These are phyloP conservation scores for Fallopia convolvulus DNA, from an alignment of 148 eudicot genomes.

Conservation along the genomic window DNA sequence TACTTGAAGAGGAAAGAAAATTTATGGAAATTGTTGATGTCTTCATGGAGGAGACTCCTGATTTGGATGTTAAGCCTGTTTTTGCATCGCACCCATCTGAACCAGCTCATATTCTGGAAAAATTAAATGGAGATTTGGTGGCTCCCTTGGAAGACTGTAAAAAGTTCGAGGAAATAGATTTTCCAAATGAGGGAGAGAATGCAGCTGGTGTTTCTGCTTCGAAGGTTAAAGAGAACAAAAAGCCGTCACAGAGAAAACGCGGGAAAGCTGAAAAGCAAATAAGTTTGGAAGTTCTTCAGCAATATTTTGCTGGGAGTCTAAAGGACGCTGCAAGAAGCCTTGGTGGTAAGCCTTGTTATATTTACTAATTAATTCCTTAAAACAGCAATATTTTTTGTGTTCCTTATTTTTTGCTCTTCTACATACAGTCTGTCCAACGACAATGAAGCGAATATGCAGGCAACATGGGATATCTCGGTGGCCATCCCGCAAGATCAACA, in stretches of 20 bases:
- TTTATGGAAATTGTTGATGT: slow-evolving; percentile 48
- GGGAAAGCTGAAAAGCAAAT: slow-evolving; percentile 92
- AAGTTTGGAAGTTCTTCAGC: slow-evolving; percentile 80
- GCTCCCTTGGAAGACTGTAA: not conserved
- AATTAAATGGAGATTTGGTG: not conserved
- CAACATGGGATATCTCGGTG: slow-evolving; percentile 85
- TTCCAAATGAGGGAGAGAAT: not conserved
- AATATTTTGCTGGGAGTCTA: slow-evolving; percentile 85
- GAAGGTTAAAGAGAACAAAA: slow-evolving; percentile 32
- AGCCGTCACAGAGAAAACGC: slow-evolving; percentile 66
- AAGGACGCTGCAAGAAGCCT: slow-evolving; percentile 91
- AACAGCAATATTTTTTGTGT: not conserved
- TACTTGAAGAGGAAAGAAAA: slow-evolving; percentile 57
- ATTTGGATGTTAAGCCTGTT: slow-evolving; percentile 25
- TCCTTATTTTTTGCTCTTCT: not conserved
- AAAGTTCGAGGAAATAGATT: not conserved
- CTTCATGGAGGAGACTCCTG: slow-evolving; percentile 34
- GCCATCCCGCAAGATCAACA: slow-evolving; percentile 74
- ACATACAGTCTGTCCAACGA: slow-evolving; percentile 78
- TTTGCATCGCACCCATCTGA: slow-evolving; percentile 18
- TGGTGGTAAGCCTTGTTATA: slow-evolving; percentile 47
- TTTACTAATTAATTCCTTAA: not conserved
- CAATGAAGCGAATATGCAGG: slow-evolving; percentile 79
- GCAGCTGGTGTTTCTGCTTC: slow-evolving; percentile 18
- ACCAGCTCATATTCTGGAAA: slow-evolving; percentile 16